A percentile compares a stretch with the other conserved stretches of the same genome.
Conservation (phyloP, 1,284 basidiomycete species). For the Sanghuangporus sanghuang region DNA sequence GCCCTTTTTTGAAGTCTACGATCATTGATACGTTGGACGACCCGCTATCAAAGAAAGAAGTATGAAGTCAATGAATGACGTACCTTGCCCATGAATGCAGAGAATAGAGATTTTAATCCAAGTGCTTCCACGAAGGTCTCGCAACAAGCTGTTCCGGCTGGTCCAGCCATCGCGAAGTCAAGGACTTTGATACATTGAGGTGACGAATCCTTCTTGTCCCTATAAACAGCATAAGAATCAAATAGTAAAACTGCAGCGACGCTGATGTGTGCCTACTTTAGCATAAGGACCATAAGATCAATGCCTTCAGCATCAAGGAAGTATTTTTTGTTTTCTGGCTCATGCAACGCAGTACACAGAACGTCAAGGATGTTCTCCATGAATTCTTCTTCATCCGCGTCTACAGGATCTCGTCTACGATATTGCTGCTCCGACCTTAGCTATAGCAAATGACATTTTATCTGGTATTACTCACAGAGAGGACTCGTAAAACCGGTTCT, state of each 20-base stretch:
- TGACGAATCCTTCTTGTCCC: slow-evolving; percentile 78
- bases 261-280: slow-evolving; percentile 62
- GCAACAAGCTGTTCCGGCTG: slow-evolving; percentile 71
- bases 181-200: slow-evolving; percentile 86
- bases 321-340: slow-evolving; percentile 69
- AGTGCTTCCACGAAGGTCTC: slow-evolving; percentile 83
- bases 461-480: slow-evolving; percentile 61
- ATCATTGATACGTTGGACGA: background rate
- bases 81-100: slow-evolving; percentile 89
- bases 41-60: too few species aligned
- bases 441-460: slow-evolving; percentile 6
- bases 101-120: slow-evolving; percentile 87
- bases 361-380: slow-evolving; percentile 96
- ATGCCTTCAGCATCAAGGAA: slow-evolving; percentile 92
- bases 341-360: slow-evolving; percentile 77
- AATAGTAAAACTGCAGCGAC: background rate
- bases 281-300: slow-evolving; percentile 94
- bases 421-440: slow-evolving; percentile 59
- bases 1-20: slow-evolving; percentile 54
- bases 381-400: slow-evolving; percentile 91
- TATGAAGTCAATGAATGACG: slow-evolving; percentile 26
- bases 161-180: slow-evolving; percentile 85
- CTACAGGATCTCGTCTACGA: slow-evolving; percentile 73
- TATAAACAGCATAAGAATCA: slow-evolving; percentile 28
- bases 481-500: slow-evolving; percentile 69